Base-by-base conservation (phyloP, 371 early-diverging fungal genomes). In the Actinomortierella ambigua region DNA sequence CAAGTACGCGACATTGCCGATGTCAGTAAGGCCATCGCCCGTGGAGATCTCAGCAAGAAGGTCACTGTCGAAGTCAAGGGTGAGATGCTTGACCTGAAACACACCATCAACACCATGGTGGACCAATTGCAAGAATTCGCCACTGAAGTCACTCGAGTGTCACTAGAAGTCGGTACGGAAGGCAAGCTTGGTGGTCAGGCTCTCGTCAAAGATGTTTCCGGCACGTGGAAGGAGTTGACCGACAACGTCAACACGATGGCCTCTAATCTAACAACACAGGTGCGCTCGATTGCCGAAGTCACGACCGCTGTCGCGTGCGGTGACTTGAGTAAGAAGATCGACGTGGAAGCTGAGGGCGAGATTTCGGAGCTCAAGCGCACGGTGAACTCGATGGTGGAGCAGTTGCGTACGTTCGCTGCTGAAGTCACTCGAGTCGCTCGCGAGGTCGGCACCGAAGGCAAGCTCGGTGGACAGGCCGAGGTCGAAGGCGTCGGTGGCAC, bases 201-300 rank as follows among this genome's bases (percentile, higher is more conserved):
- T 1, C 55, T 58, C 17, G 79, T 81, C 43, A 59, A 80, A 53
- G 83, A 78, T 44, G 83, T 85, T 23, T 86, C 83, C n/a, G 93
- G 93, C 28, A 78, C 85, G 3, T 93, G 91, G 91, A 82, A 78
- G 40, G 90, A 91, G 50, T 77, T 91, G 52, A 85, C 88, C 2
- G 80, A 87, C 39, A 87, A 88, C 48, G 80, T 90, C 61, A 91
- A 90, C 56, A 63, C 79, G 57, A 79, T 90, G 89, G 88, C 90
- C 0, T 66, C 68, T 50, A 90, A 86, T 53, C 82, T 89, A 40
- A 81, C 88, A 1, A 73, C 85, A 44, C 91, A 73, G 67, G 90
- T 91, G 7, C 79, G 91, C 49, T 88, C 84, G 58, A 91, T 91
- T 59, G 88, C 88, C 50, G 56, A 58, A 26, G 85, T 83, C 20